Evolutionary conservation across 2,329 filamentous ascomycete species (phyloP).

Genomic region (Curvularia lunata): DNA sequence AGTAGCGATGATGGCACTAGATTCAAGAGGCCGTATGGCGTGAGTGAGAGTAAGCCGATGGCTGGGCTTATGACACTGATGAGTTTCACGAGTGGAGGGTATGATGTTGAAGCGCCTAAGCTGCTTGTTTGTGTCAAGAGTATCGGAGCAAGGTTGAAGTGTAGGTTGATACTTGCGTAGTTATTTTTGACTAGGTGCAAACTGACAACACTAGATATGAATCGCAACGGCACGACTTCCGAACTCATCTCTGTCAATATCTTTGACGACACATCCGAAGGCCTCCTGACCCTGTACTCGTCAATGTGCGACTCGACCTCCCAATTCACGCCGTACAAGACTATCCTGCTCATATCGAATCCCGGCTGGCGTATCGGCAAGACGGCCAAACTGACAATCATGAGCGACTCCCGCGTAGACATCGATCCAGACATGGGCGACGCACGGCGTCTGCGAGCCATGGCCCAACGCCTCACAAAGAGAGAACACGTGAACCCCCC

Average conservation of each 20-base stretch:
- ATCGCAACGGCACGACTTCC: constrained; percentile 54
- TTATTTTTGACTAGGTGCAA: too few relatives aligned
- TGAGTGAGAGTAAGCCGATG: constrained; percentile 43
- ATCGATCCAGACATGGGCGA: constrained; percentile 63
- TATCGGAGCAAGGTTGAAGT: constrained; percentile 59
- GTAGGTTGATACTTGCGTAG: constrained; percentile 35
- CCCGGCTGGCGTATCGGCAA: constrained; percentile 51
- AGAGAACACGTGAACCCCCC: constrained; percentile 59
- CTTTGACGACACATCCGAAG: constrained; percentile 64
- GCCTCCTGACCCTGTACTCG: constrained; percentile 62
- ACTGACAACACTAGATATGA: constrained; percentile 47
- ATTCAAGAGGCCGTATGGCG: constrained; percentile 57
- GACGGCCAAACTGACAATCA: constrained; percentile 47
- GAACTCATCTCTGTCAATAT: constrained; percentile 60
- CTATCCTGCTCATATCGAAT: constrained; percentile 59
- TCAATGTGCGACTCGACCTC: constrained; percentile 55
- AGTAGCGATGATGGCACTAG: constrained; percentile 53
- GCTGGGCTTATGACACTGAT: constrained; percentile 63
- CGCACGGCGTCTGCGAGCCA: constrained; percentile 60
- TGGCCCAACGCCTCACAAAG: constrained; percentile 56
- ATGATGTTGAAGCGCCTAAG: constrained; percentile 59
- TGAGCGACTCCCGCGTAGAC: constrained; percentile 58
- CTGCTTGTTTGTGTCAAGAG: constrained; percentile 66
- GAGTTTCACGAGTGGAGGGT: constrained; percentile 61
- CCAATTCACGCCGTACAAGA: constrained; percentile 56